Percentiles rank a stretch among this genome's conserved stretches.
These are phyloP conservation scores for Solanum sitiens DNA, from an alignment of 257 asterid genomes.

Conservation along the genomic window DNA sequence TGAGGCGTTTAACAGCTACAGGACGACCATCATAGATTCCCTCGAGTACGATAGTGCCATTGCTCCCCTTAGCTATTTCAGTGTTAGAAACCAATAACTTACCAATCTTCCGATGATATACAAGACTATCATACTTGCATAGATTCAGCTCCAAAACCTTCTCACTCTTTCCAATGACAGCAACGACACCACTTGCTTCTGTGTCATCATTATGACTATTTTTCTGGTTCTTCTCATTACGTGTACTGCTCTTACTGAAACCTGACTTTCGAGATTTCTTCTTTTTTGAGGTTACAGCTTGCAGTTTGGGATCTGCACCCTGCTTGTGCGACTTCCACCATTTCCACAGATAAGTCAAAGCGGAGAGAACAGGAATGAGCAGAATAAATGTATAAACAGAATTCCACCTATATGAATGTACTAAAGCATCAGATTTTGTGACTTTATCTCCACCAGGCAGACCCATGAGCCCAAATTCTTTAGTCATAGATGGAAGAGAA, in stretches of 20 bases:
- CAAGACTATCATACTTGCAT: constrained; percentile 4
- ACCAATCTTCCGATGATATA: constrained; percentile 60
- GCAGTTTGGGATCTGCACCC: constrained; percentile 28
- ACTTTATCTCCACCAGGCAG: constrained; percentile 20
- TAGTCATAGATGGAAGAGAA: constrained; percentile 23
- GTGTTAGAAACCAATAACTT: constrained; percentile 41
- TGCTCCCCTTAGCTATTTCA: constrained; percentile 88
- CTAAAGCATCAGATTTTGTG: constrained; percentile 12
- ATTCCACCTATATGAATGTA: constrained; percentile 26
- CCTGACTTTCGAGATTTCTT: constrained; percentile 50
- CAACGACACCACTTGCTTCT: neutral
- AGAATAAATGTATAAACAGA: constrained; percentile 21
- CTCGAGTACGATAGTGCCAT: constrained; percentile 80
- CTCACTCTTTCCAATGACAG: constrained; percentile 8
- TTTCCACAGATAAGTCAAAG: constrained; percentile 13
- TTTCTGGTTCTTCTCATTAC: constrained; percentile 15
- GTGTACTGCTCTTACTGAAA: constrained; percentile 18
- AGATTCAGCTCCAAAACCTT: constrained; percentile 10
- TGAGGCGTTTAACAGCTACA: constrained; percentile 89
- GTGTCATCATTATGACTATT: constrained; percentile 2
- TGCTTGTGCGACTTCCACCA: constrained; percentile 7
- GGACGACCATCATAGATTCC: constrained; percentile 80
- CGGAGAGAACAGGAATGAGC: constrained; percentile 14
- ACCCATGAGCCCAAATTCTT: constrained; percentile 15
- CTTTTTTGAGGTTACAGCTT: constrained; percentile 33